Percentiles rank a stretch among this genome's conserved stretches.
Evolutionary conservation across 1,284 basidiomycete genomes (phyloP).

Genomic region (Apiotrichum brassicae): DNA sequence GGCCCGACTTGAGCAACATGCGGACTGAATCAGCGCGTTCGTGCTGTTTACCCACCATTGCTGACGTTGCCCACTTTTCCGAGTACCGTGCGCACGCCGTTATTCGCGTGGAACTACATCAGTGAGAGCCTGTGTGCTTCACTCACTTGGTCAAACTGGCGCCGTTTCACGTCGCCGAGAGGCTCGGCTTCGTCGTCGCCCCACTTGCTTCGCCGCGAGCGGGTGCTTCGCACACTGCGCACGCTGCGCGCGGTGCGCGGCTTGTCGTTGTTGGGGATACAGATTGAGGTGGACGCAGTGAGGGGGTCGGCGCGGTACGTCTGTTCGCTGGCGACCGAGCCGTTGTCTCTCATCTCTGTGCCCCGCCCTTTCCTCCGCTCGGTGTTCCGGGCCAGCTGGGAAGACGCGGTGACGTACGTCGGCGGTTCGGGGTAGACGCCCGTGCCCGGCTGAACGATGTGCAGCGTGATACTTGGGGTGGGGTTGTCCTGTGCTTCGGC

Average conservation of each 20-base stretch:
- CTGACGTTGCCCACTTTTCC: conserved; percentile 85
- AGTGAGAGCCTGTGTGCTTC: neutral
- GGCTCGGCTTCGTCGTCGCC: conserved; percentile 43
- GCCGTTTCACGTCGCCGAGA: conserved; percentile 31
- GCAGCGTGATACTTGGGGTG: conserved; percentile 24
- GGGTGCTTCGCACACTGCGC: conserved; percentile 17
- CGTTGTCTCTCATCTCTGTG: neutral
- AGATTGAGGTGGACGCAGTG: conserved; percentile 8
- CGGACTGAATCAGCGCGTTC: conserved; percentile 52
- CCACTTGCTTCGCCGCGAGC: conserved; percentile 34
- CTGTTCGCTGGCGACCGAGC: neutral
- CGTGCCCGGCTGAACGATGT: conserved; percentile 9
- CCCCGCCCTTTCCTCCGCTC: neutral
- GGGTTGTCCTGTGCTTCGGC: conserved; percentile 18
- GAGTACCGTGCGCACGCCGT: conserved; percentile 86
- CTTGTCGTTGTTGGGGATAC: conserved; percentile 13
- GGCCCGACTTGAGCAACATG: conserved; percentile 89
- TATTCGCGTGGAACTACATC: conserved; percentile 67
- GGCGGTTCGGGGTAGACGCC: conserved; percentile 2
- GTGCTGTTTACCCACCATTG: conserved; percentile 54
- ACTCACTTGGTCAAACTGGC: conserved; percentile 38
- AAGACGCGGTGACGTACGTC: conserved; percentile 2
- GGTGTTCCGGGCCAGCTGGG: conserved; percentile 2
- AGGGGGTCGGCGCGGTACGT: no score
- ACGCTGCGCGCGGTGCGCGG: conserved; percentile 13